Conservation (phyloP, 225 moss, liverwort and hornwort genomes). For the Sphagnum contortum region DNA sequence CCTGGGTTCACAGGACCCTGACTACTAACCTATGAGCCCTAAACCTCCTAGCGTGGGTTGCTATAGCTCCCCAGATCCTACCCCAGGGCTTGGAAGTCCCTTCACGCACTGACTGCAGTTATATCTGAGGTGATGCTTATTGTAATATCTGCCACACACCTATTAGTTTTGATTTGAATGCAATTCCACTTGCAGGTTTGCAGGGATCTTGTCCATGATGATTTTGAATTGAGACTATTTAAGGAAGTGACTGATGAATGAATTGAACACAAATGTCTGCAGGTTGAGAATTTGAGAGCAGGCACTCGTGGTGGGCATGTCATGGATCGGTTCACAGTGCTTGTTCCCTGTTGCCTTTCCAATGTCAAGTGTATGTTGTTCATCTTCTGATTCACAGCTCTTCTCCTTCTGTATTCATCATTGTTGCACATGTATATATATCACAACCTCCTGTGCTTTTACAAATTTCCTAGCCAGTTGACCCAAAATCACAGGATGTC, state of each 20-base stretch:
- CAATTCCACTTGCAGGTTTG: neutral
- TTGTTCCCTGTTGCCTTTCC: slow-evolving; percentile 76
- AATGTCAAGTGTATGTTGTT: slow-evolving; percentile 61
- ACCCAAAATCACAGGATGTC: neutral
- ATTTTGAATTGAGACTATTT: neutral
- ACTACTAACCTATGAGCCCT: too few species aligned
- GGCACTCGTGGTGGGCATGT: slow-evolving; percentile 44
- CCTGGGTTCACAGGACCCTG: too few species aligned
- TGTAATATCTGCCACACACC: neutral
- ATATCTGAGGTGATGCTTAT: neutral
- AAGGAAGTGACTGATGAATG: neutral
- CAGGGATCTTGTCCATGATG: neutral
- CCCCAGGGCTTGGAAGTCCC: neutral
- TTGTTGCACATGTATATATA: too few species aligned
- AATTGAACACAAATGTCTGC: slow-evolving; percentile 10
- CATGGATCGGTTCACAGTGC: slow-evolving; percentile 72
- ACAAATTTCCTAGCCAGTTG: neutral
- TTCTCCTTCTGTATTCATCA: neutral
- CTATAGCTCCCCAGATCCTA: too few species aligned
- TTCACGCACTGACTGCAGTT: neutral
- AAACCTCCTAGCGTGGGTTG: too few species aligned
- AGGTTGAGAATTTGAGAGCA: slow-evolving; percentile 76
- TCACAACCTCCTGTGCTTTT: too few species aligned
- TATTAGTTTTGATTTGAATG: neutral
- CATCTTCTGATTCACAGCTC: neutral